Percentiles rank a stretch among this genome's conserved stretches.
Conservation (phyloP, 2,329 filamentous ascomycete genomes). For the Eutypella sp. region DNA sequence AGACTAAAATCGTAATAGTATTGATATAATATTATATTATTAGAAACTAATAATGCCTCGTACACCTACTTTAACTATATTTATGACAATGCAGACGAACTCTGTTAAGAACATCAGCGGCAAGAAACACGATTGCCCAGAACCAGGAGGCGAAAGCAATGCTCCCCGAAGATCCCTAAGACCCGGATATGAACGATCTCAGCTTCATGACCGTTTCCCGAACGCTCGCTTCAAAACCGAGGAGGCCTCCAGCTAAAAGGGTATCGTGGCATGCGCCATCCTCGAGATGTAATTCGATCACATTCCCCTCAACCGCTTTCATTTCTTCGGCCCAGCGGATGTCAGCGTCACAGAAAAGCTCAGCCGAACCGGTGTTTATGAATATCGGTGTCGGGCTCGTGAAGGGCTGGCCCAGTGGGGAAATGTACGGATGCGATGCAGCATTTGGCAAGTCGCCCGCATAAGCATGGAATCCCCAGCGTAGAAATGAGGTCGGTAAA, state of each 20-base stretch:
- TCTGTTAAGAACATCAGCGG: too few relatives aligned
- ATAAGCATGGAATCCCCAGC: slow-evolving; percentile 38
- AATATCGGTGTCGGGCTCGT: neutral
- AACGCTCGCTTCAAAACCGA: neutral
- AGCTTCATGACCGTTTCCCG: too few relatives aligned
- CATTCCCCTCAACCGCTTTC: neutral
- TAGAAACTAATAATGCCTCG: too few relatives aligned
- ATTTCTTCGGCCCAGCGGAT: neutral
- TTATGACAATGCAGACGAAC: too few relatives aligned
- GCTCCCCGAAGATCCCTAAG: too few relatives aligned
- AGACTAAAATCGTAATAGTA: too few relatives aligned
- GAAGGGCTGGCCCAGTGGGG: neutral
- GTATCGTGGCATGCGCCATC: neutral
- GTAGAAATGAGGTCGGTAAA: slow-evolving; percentile 29
- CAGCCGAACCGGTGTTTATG: neutral
- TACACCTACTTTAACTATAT: too few relatives aligned
- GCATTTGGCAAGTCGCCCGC: slow-evolving; percentile 15
- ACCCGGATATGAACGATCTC: too few relatives aligned
- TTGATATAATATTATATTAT: too few relatives aligned
- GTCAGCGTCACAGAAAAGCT: neutral
- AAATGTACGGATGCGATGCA: neutral
- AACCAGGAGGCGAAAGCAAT: too few relatives aligned
- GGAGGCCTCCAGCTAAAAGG: neutral
- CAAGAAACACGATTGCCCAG: too few relatives aligned
- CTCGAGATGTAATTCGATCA: neutral